Percentiles rank a stretch among this genome's conserved stretches.
phyloP scores from a whole-genome alignment of 2,329 filamentous ascomycete genomes.

The Penicillium decumbens region DNA sequence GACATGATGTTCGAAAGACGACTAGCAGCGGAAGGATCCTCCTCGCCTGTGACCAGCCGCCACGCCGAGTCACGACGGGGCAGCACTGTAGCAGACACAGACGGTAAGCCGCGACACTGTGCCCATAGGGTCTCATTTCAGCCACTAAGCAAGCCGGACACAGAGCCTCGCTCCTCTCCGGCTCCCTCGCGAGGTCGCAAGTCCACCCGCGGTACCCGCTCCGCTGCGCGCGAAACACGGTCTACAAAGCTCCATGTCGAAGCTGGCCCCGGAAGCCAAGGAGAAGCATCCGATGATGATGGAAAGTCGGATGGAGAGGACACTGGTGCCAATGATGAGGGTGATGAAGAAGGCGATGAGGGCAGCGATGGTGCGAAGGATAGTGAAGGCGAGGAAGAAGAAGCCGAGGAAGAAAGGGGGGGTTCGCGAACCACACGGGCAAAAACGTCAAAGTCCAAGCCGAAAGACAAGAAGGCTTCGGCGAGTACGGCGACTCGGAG shows the following conservation, averaged over 20 bases:
- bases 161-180: constrained; percentile 44
- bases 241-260: constrained; percentile 40
- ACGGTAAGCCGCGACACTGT: constrained; percentile 35
- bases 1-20: constrained; percentile 48
- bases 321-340: constrained; percentile 37
- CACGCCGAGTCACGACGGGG: constrained; percentile 38
- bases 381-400: constrained; percentile 38
- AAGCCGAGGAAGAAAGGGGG: constrained; percentile 36
- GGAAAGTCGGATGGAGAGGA: constrained; percentile 34
- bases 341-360: constrained; percentile 38
- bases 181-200: constrained; percentile 40
- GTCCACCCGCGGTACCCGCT: constrained; percentile 32
- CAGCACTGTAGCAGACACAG: constrained; percentile 47
- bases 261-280: constrained; percentile 28
- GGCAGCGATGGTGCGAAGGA: constrained; percentile 35
- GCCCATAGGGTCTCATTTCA: background rate
- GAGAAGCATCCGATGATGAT: constrained; percentile 36
- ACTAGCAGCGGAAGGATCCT: constrained; percentile 42
- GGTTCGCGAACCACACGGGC: constrained; percentile 39
- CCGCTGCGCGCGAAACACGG: constrained; percentile 35
- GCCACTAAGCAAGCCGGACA: constrained; percentile 5
- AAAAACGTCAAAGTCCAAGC: constrained; percentile 33
- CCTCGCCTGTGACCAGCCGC: constrained; percentile 38
- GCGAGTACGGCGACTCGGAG: constrained; percentile 35
- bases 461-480: constrained; percentile 34